Evolutionary conservation across 1,284 basidiomycete genomes (phyloP).

Genomic region (Microbotryomycetes sp.): DNA sequence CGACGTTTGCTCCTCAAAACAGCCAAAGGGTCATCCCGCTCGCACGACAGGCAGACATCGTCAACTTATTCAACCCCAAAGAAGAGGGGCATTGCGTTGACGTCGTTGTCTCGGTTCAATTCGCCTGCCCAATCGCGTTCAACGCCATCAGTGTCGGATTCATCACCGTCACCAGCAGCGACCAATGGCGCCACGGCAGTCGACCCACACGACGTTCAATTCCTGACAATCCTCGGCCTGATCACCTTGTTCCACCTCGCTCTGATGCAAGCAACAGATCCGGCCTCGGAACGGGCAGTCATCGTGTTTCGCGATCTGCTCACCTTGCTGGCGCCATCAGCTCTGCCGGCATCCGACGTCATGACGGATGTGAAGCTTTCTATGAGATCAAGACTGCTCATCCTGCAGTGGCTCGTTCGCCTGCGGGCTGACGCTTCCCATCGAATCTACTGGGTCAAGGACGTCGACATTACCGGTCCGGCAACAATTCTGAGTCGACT

Average conservation of each 20-base stretch:
- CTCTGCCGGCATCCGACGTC: slow-evolving; percentile 14
- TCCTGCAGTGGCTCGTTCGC: slow-evolving; percentile 82
- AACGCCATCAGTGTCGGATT: slow-evolving; percentile 4
- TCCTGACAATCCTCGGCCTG: slow-evolving; percentile 53
- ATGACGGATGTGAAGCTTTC: slow-evolving; percentile 25
- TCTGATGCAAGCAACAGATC: slow-evolving; percentile 38
- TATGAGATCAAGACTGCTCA: slow-evolving; percentile 57
- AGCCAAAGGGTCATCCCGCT: slow-evolving; percentile 36
- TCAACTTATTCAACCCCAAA: slow-evolving; percentile 14
- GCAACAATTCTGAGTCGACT: slow-evolving; percentile 43
- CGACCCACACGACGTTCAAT: slow-evolving; percentile 22
- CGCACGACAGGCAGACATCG: slow-evolving; percentile 8
- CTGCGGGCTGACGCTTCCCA: slow-evolving; percentile 88
- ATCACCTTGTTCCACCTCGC: slow-evolving; percentile 59
- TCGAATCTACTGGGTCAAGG: slow-evolving; percentile 61
- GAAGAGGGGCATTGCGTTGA: slow-evolving; percentile 5
- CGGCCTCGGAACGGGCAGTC: slow-evolving; percentile 46
- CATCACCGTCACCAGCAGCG: not conserved
- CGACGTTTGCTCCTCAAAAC: slow-evolving; percentile 41
- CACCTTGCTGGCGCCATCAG: slow-evolving; percentile 42
- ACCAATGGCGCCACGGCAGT: not conserved
- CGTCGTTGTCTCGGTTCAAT: slow-evolving; percentile 19
- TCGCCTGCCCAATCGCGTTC: slow-evolving; percentile 8
- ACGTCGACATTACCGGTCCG: slow-evolving; percentile 46
- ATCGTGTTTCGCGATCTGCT: slow-evolving; percentile 48